Evolutionary conservation across 2,329 filamentous ascomycete species (phyloP), one percentile per base, ranked within the genome.

Genomic region (Stagonosporopsis rhizophila): DNA sequence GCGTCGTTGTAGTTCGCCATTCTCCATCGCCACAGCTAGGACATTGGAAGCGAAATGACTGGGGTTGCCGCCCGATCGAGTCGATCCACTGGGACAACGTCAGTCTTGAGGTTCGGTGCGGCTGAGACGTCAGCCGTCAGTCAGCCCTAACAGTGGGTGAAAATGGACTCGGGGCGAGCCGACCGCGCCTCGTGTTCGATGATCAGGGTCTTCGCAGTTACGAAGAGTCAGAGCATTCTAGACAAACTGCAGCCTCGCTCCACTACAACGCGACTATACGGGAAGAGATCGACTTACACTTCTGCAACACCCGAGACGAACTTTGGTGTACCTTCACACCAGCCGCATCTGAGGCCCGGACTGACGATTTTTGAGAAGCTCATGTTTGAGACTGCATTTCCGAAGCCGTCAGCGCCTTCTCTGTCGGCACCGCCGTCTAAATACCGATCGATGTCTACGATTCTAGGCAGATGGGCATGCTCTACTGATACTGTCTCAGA

Each of bases 341-440:
- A 98, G n/a, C 94, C 94, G 0, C 90, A 93, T 12, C 94, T 83
- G 46, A 90, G 77, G 0, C 94, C 95, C 0, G 94, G 92, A 0
- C 87, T 92, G 25, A 87, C 83, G 34, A 98, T 87, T 75, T 99
- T 99, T 72, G 87, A 91, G 75, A 98, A 98, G 6, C 89, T 92
- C 20, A 90, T 92, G 72, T 98, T 98, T 67, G 89, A 93, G 32
- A 93, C 81, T 9, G 87, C 84, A 73, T 98, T 88, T 11, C 94
- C 92, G 71, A 94, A 96, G 39, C 81, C 81, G 74, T 86, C 82
- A 3, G 79, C 76, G 32, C 76, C 76, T 2, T 68, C 52, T 59
- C 78, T 65, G 57, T 79, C 60, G 75, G 84, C 34, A 15, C 83
- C 82, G 1, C 84, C 85, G 20, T 88, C 86, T 8, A 93, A 79